These are phyloP conservation scores for Solidago caesia DNA, from an alignment of 129 eudicot genomes.

Conservation along the genomic window DNA sequence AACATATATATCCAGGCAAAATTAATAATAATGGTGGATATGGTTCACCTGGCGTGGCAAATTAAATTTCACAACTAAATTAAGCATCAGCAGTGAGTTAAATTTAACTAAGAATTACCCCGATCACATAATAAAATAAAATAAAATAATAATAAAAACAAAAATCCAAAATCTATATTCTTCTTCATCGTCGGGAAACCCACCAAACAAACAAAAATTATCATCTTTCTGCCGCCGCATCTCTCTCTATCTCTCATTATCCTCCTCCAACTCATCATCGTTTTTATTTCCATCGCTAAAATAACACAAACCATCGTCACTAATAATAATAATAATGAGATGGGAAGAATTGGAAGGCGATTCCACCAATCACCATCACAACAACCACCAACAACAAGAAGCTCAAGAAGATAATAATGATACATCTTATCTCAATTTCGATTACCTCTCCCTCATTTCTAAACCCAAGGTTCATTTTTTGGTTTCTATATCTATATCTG, in stretches of 20 bases:
- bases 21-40: too few species aligned
- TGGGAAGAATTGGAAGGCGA: constrained; percentile 49
- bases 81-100: too few species aligned
- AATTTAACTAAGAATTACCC: too few species aligned
- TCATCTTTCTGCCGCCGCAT: constrained; percentile 42
- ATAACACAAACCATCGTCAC: too few species aligned
- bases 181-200: neutral
- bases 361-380: constrained; percentile 2
- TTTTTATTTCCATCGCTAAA: neutral
- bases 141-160: too few species aligned
- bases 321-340: constrained; percentile 38
- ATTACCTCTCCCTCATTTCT: constrained; percentile 51
- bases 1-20: too few species aligned
- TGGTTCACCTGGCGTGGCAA: too few species aligned
- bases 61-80: too few species aligned
- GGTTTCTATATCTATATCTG: neutral
- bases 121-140: too few species aligned
- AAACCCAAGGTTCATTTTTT: constrained; percentile 59
- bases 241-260: constrained; percentile 2
- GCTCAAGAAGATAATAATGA: neutral
- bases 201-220: neutral
- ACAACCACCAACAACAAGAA: constrained; percentile 23
- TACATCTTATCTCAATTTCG: constrained; percentile 50
- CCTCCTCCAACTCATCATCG: neutral
- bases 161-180: too few species aligned